Percentiles rank a stretch among this genome's conserved stretches.
phyloP scores from a whole-genome alignment of 192 early-diverging fungal species.

The Dispira parvispora region DNA sequence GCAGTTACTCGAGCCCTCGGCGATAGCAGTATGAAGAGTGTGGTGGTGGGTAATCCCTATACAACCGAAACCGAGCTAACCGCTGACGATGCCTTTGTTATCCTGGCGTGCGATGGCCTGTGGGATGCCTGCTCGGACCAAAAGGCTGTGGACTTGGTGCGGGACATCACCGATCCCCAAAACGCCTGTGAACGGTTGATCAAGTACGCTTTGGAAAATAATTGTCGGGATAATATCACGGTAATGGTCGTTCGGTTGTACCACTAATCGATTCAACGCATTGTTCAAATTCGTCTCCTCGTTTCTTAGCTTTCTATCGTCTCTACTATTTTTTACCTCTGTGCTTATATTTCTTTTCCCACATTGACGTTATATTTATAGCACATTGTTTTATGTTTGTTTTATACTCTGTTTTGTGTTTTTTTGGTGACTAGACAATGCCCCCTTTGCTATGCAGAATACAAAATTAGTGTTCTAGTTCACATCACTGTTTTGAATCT shows the following conservation, averaged over 20 bases:
- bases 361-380: no score
- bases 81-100: conserved; percentile 60
- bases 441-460: no score
- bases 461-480: no score
- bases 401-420: no score
- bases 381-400: no score
- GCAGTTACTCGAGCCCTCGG: conserved; percentile 93
- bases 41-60: conserved; percentile 87
- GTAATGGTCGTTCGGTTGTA: conserved; percentile 64
- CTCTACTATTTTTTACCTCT: neutral
- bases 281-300: neutral
- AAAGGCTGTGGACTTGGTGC: conserved; percentile 73
- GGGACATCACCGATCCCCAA: conserved; percentile 56
- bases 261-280: conserved; percentile 2
- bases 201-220: conserved; percentile 77
- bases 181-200: conserved; percentile 61
- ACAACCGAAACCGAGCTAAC: conserved; percentile 79
- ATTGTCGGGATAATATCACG: conserved; percentile 88
- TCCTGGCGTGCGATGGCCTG: conserved; percentile 94
- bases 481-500: no score
- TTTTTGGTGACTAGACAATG: no score
- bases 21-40: conserved; percentile 92
- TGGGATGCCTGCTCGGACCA: conserved; percentile 98
- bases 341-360: neutral
- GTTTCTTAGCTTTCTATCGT: neutral